These are phyloP conservation scores for Starmerella apicola DNA, from an alignment of 805 yeast species.

Conservation along the genomic window DNA sequence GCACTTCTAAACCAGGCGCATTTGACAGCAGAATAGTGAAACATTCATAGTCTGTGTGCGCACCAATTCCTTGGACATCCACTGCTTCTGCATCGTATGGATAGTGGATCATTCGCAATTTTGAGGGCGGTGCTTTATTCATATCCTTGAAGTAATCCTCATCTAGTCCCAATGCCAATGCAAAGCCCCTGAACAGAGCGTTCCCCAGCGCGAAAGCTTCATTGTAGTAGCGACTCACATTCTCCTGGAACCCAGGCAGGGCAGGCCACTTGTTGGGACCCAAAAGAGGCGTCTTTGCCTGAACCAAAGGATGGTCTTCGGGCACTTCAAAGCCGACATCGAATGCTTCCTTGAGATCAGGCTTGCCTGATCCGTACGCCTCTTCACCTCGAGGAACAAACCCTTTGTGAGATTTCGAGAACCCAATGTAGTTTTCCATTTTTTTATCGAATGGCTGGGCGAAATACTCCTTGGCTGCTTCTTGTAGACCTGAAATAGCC, in stretches of 20 bases:
- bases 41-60: constrained; percentile 45
- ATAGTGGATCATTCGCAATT: constrained; percentile 45
- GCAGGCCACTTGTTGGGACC: constrained; percentile 51
- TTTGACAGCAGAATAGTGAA: constrained; percentile 41
- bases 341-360: constrained; percentile 52
- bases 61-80: constrained; percentile 44
- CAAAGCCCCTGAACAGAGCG: constrained; percentile 35
- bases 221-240: constrained; percentile 33
- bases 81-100: constrained; percentile 26
- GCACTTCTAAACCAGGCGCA: constrained; percentile 42
- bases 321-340: constrained; percentile 35
- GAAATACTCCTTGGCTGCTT: constrained; percentile 34
- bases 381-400: constrained; percentile 16
- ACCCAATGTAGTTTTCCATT: constrained; percentile 31
- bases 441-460: constrained; percentile 37
- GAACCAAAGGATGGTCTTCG: too few species aligned
- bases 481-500: constrained; percentile 27
- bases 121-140: not conserved
- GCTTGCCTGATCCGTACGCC: constrained; percentile 8
- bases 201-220: constrained; percentile 37
- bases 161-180: constrained; percentile 44
- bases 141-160: constrained; percentile 28
- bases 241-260: constrained; percentile 35
- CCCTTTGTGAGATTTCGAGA: constrained; percentile 39
- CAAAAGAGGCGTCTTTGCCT: constrained; percentile 31